A percentile compares a stretch with the other conserved stretches of the same genome.
phyloP scores from a whole-genome alignment of 352 stramenopile species.

The Elongisporangium anandrum region DNA sequence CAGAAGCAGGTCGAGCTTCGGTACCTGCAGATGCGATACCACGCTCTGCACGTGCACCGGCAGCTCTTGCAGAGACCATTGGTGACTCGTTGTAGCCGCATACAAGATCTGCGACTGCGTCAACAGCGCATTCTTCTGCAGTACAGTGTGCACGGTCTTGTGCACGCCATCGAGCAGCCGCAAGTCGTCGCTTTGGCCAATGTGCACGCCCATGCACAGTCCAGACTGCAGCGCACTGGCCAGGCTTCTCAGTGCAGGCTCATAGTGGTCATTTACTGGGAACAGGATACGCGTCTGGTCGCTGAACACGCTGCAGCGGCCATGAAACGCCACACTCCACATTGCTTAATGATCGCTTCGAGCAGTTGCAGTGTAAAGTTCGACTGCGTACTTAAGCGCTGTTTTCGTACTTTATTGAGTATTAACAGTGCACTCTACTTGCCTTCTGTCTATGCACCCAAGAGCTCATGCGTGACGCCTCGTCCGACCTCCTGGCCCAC shows the following conservation, averaged over 20 bases:
- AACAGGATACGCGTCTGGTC: slow-evolving; percentile 50
- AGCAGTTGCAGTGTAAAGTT: neutral
- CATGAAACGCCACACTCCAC: slow-evolving; percentile 46
- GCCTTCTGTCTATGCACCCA: neutral
- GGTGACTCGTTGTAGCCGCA: slow-evolving; percentile 12
- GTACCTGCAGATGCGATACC: slow-evolving; percentile 24
- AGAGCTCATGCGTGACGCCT: neutral
- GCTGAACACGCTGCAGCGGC: slow-evolving; percentile 23
- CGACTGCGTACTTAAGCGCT: neutral
- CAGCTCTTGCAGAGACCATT: slow-evolving; percentile 16
- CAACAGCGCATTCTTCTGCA: slow-evolving; percentile 21
- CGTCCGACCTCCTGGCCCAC: neutral
- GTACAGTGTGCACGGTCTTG: slow-evolving; percentile 18
- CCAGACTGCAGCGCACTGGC: slow-evolving; percentile 20
- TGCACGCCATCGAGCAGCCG: slow-evolving; percentile 20
- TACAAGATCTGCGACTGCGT: slow-evolving; percentile 24
- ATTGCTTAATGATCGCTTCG: slow-evolving; percentile 11
- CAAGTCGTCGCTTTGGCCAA: slow-evolving; percentile 27
- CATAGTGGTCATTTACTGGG: slow-evolving; percentile 17
- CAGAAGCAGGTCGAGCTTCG: slow-evolving; percentile 40
- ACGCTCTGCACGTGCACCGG: slow-evolving; percentile 20
- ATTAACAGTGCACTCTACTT: neutral
- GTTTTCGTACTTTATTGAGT: neutral
- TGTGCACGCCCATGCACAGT: slow-evolving; percentile 29
- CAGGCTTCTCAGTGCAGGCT: slow-evolving; percentile 20